A percentile compares a stretch with the other conserved stretches of the same genome.
phyloP scores from a whole-genome alignment of 108 stramenopile species.

The Nitzschia inconspicua region DNA sequence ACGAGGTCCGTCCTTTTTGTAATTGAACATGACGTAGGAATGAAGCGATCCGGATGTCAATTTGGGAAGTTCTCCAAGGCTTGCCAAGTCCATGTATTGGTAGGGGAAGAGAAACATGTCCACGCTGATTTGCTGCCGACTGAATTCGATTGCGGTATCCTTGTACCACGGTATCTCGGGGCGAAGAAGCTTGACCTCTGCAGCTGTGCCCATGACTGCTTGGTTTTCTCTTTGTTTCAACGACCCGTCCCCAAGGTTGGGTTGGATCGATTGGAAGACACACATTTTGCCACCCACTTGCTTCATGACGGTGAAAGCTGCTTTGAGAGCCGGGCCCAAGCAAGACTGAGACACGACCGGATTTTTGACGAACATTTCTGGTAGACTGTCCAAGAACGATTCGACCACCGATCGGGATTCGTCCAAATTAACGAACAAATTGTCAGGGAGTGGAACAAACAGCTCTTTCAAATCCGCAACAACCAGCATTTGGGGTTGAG shows the following conservation, averaged over 20 bases:
- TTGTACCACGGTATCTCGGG: constrained; percentile 86
- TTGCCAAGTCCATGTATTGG: constrained; percentile 92
- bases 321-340: constrained; percentile 93
- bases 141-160: constrained; percentile 94
- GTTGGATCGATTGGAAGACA: constrained; percentile 88
- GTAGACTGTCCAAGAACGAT: constrained; percentile 88
- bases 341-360: constrained; percentile 51
- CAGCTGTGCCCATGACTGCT: constrained; percentile 88
- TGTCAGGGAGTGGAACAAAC: constrained; percentile 94
- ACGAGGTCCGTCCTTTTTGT: constrained; percentile 68
- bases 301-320: constrained; percentile 94
- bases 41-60: constrained; percentile 85
- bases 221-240: constrained; percentile 90
- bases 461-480: constrained; percentile 92
- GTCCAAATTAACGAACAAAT: constrained; percentile 92
- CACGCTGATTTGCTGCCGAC: constrained; percentile 93
- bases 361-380: constrained; percentile 88
- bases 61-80: constrained; percentile 82
- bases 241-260: constrained; percentile 89
- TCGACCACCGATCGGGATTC: constrained; percentile 89
- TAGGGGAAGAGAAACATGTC: constrained; percentile 92
- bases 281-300: constrained; percentile 97
- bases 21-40: constrained; percentile 89
- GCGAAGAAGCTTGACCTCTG: constrained; percentile 88
- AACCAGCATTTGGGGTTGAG: constrained; percentile 92